Evolutionary conservation across 345 rosid genomes (phyloP), one percentile per base, ranked within the genome.

Genomic region (Salix caprea): DNA sequence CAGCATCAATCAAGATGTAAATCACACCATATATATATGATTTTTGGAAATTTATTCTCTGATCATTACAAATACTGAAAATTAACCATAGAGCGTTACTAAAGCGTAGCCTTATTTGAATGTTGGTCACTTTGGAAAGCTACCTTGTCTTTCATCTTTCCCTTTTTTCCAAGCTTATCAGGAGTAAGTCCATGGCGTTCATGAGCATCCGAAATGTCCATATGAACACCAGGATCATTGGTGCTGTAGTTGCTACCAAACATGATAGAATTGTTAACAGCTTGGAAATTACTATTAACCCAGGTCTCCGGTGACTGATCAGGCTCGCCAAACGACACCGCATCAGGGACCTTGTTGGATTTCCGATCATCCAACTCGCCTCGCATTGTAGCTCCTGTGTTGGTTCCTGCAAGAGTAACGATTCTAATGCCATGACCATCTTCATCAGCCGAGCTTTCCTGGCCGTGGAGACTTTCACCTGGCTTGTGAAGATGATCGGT

Each of bases 241-340:
- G 96, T 85, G 78, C 34, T 87, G 86, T 93, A 89, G 52, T 68
- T 76, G 74, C 93, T 89, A 0, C 85, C 83, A 48, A 95, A 73
- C 99, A 93, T 90, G 69, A 95, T 86, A 2, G 99, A 95, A 78
- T 95, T 95, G 84, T 93, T 95, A 37, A 95, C 89, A 1, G 99
- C 91, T 70, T 93, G 99, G 78, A 90, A 93, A 69, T 93, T 95
- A 83, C 97, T 95, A 81, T 95, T 95, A 28, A 93, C 94, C n/a
- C 74, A 91, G 0, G 97, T 90, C 24, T 73, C 86, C 76, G 85
- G 4, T 23, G 79, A 77, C 14, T 34, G 37, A 34, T 91, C 94
- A 23, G 78, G 79, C 74, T 88, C 90, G 1, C 78, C 79, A 3
- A 69, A 26, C 0, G 76, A 73, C 62, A 62, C 6, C 34, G 65